Percentiles rank a stretch among this genome's conserved stretches.
Evolutionary conservation across 495 filamentous ascomycete species (phyloP).

Genomic region (Echria macrotheca): DNA sequence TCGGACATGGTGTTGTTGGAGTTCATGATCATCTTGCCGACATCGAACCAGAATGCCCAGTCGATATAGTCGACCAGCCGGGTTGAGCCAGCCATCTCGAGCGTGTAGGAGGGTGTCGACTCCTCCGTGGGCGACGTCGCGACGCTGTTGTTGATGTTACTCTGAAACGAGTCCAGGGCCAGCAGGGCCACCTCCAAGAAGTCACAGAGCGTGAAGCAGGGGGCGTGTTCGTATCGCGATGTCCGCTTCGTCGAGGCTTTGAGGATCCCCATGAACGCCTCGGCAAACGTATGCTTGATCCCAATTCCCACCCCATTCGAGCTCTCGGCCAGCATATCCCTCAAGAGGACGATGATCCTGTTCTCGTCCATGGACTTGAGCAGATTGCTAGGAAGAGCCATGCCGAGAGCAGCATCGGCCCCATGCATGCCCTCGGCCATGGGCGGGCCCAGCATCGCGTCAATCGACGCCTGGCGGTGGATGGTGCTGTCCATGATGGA

Average conservation of each 20-base stretch:
- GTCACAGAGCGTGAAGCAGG: constrained; percentile 89
- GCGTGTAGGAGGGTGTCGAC: constrained; percentile 1
- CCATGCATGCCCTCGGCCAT: constrained; percentile 76
- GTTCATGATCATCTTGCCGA: constrained; percentile 74
- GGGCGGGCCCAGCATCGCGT: constrained; percentile 51
- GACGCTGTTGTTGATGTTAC: constrained; percentile 42
- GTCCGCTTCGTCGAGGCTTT: constrained; percentile 68
- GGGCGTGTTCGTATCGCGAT: constrained; percentile 78
- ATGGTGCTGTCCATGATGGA: constrained; percentile 78
- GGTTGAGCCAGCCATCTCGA: constrained; percentile 8
- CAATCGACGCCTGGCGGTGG: constrained; percentile 57
- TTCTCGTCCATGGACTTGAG: constrained; percentile 87
- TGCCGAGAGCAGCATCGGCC: constrained; percentile 60
- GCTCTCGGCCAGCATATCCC: constrained; percentile 76
- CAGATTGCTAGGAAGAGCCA: constrained; percentile 52
- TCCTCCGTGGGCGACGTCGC: constrained; percentile 21
- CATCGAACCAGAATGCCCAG: constrained; percentile 87
- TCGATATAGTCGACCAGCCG: constrained; percentile 45
- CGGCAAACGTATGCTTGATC: constrained; percentile 67
- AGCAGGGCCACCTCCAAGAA: constrained; percentile 72
- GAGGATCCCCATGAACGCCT: constrained; percentile 68
- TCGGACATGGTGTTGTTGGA: constrained; percentile 95
- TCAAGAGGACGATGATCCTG: constrained; percentile 76
- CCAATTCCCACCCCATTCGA: constrained; percentile 42
- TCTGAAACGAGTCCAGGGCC: constrained; percentile 31